Evolutionary conservation across 331 rosid genomes (phyloP).

Genomic region (Stylosanthes scabra): DNA sequence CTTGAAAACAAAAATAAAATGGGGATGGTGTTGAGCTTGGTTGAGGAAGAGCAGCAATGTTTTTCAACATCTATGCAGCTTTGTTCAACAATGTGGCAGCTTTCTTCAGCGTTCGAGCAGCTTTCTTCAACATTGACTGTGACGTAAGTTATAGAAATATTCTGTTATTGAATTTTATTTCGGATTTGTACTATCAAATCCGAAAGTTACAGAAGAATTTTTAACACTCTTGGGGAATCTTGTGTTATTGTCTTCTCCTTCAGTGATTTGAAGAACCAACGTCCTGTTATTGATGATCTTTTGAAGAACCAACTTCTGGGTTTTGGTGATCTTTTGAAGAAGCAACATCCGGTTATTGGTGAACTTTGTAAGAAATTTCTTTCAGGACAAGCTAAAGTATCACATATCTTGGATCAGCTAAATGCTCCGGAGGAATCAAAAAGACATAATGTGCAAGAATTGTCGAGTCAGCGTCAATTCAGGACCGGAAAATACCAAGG

Average conservation of each 20-base stretch:
- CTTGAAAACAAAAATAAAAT: not conserved
- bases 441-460: slow-evolving; percentile 4
- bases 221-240: no score
- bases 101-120: not conserved
- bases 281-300: not conserved
- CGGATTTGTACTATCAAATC: not conserved
- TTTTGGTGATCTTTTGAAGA: slow-evolving; percentile 28
- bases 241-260: not conserved
- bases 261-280: slow-evolving; percentile 30
- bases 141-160: slow-evolving; percentile 30
- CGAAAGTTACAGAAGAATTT: not conserved
- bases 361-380: slow-evolving; percentile 37
- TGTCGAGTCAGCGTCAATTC: slow-evolving; percentile 18
- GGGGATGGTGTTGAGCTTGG: slow-evolving; percentile 32
- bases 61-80: no score
- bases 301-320: not conserved
- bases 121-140: slow-evolving; percentile 38
- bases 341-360: slow-evolving; percentile 1
- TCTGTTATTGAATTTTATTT: not conserved
- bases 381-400: slow-evolving; percentile 29
- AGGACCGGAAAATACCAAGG: slow-evolving; percentile 9
- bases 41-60: slow-evolving; percentile 40
- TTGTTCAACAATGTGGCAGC: no score
- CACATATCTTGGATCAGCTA: slow-evolving; percentile 27
- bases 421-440: slow-evolving; percentile 24